Conservation (phyloP, 2,329 filamentous ascomycete species). For the Talaromyces albobiverticillius region DNA sequence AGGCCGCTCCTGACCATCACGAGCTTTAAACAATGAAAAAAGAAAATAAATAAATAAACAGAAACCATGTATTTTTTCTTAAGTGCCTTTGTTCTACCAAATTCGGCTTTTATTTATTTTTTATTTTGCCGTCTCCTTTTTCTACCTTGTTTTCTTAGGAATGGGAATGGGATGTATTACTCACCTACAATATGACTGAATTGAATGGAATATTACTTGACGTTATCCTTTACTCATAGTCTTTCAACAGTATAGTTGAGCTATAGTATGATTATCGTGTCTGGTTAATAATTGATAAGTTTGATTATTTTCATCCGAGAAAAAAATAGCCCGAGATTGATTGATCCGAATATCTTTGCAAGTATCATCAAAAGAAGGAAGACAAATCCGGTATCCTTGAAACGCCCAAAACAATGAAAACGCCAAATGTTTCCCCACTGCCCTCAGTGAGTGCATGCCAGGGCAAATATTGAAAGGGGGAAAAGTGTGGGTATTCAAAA, state of each 20-base stretch:
- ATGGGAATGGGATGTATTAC: not conserved
- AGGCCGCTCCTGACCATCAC: constrained; percentile 30
- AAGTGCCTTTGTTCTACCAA: too few relatives aligned
- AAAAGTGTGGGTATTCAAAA: not conserved
- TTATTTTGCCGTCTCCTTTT: not conserved
- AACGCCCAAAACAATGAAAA: not conserved
- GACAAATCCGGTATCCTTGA: not conserved
- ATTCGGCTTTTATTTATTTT: not conserved
- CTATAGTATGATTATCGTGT: too few relatives aligned
- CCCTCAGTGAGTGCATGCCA: too few relatives aligned
- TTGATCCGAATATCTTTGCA: too few relatives aligned
- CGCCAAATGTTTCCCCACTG: not conserved
- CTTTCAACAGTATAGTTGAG: too few relatives aligned
- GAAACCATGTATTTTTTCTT: not conserved
- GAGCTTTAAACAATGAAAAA: constrained; percentile 31
- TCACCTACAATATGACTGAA: not conserved
- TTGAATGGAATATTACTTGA: not conserved
- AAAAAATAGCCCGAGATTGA: too few relatives aligned
- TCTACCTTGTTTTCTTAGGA: not conserved
- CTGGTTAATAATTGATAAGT: too few relatives aligned
- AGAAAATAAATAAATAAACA: not conserved
- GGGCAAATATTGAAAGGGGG: not conserved
- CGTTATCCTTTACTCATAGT: not conserved
- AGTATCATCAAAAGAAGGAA: too few relatives aligned
- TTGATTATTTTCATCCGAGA: too few relatives aligned